A percentile compares a stretch with the other conserved stretches of the same genome.
These are phyloP conservation scores for Cladosporium phlei DNA, from an alignment of 2,329 filamentous ascomycete species.

Conservation along the genomic window DNA sequence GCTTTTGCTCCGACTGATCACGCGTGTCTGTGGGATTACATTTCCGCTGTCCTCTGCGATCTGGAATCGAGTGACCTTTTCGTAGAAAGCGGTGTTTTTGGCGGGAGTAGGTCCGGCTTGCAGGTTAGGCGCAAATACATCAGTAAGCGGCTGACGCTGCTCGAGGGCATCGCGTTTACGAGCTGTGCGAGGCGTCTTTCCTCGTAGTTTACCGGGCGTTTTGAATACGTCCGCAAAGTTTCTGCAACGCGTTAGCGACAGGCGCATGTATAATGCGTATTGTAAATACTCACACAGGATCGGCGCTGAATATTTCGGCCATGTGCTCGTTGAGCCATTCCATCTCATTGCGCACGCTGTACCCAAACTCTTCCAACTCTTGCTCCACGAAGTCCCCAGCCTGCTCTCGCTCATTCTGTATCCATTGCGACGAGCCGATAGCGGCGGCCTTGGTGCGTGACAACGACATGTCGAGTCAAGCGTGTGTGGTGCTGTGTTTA, in stretches of 20 bases:
- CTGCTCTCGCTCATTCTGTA: conserved; percentile 75
- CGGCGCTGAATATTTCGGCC: conserved; percentile 83
- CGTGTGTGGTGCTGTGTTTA: conserved; percentile 15
- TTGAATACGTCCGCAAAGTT: conserved; percentile 96
- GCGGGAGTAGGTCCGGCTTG: conserved; percentile 49
- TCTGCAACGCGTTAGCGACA: conserved; percentile 48
- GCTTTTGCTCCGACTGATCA: conserved; percentile 29
- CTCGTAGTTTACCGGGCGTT: conserved; percentile 76
- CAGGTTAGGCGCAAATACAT: conserved; percentile 44
- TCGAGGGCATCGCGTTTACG: conserved; percentile 56
- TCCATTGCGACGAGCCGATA: conserved; percentile 57
- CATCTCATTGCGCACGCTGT: conserved; percentile 85
- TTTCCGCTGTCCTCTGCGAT: conserved; percentile 53
- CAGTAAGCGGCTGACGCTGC: conserved; percentile 50
- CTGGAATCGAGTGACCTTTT: conserved; percentile 55
- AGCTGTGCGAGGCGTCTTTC: conserved; percentile 70
- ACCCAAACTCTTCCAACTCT: conserved; percentile 89
- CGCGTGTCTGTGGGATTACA: conserved; percentile 23
- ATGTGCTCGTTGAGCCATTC: conserved; percentile 99
- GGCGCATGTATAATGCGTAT: conserved; percentile 18
- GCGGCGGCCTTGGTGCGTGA: conserved; percentile 24
- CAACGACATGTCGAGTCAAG: conserved; percentile 21
- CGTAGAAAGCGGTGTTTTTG: conserved; percentile 46
- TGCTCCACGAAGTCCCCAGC: conserved; percentile 69
- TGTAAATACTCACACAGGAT: conserved; percentile 66